These are phyloP conservation scores for Solanum hybrid DNA, from an alignment of 305 asterid genomes.

Conservation along the genomic window DNA sequence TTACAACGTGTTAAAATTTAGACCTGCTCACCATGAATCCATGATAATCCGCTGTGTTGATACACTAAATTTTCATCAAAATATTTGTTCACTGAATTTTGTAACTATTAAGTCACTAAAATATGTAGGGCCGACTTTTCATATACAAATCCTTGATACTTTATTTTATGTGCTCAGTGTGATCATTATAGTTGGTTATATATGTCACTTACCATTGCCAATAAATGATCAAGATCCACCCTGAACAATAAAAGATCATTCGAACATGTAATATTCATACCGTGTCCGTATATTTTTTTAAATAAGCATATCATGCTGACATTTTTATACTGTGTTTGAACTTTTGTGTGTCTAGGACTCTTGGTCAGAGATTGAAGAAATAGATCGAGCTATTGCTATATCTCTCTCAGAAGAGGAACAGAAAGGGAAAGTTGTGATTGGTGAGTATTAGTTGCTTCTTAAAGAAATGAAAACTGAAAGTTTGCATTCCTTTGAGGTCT, in stretches of 20 bases:
- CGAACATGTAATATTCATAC: not conserved
- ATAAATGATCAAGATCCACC: not conserved
- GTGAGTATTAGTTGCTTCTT: slow-evolving; percentile 29
- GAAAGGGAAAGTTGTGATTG: slow-evolving; percentile 41
- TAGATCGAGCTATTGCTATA: slow-evolving; percentile 81
- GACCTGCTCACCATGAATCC: not conserved
- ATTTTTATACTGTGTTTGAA: not conserved
- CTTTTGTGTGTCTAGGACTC: slow-evolving; percentile 31
- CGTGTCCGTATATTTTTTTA: not conserved
- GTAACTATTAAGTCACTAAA: not conserved
- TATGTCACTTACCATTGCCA: not conserved
- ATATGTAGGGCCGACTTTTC: not conserved
- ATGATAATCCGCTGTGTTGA: not conserved
- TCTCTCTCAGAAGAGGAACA: slow-evolving; percentile 78
- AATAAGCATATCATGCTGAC: not conserved
- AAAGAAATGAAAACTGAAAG: not conserved
- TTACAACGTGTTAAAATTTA: not conserved
- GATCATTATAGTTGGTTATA: not conserved
- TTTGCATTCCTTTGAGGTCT: not conserved
- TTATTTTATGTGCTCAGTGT: not conserved
- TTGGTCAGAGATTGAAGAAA: slow-evolving; percentile 58
- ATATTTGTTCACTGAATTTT: not conserved
- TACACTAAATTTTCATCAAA: not conserved
- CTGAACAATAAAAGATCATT: not conserved
- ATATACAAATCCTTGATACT: not conserved